Evolutionary conservation across 2,329 filamentous ascomycete species (phyloP).

Genomic region (Aspergillus hiratsukae): DNA sequence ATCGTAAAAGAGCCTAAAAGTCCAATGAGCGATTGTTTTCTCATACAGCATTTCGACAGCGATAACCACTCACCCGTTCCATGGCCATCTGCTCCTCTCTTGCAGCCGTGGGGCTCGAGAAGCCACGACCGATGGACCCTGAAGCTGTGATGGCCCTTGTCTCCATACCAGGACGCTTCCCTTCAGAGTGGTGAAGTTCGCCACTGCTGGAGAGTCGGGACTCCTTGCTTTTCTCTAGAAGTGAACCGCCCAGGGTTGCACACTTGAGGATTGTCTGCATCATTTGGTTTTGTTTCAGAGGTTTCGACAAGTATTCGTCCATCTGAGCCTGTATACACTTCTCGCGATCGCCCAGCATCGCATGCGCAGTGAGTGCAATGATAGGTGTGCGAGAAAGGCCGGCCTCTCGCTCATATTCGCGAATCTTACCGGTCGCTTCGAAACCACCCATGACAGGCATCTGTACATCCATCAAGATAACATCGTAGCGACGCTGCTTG

Average conservation of each 20-base stretch:
- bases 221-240: slow-evolving; percentile 42
- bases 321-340: slow-evolving; percentile 98
- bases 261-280: slow-evolving; percentile 98
- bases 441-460: slow-evolving; percentile 99
- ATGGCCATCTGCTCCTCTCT: slow-evolving; percentile 59
- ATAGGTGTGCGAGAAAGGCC: slow-evolving; percentile 83
- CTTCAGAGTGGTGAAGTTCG: slow-evolving; percentile 34
- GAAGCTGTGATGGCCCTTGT: slow-evolving; percentile 66
- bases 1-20: slow-evolving; percentile 40
- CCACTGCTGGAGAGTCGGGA: slow-evolving; percentile 37
- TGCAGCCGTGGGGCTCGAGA: slow-evolving; percentile 61
- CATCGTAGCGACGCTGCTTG: slow-evolving; percentile 87
- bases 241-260: slow-evolving; percentile 68
- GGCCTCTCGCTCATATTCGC: slow-evolving; percentile 84
- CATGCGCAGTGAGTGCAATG: slow-evolving; percentile 93
- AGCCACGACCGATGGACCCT: slow-evolving; percentile 52
- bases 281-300: slow-evolving; percentile 91
- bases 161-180: slow-evolving; percentile 53
- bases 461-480: slow-evolving; percentile 98
- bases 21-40: slow-evolving; percentile 7
- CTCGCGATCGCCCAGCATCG: slow-evolving; percentile 96
- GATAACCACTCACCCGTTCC: slow-evolving; percentile 46
- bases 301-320: slow-evolving; percentile 98
- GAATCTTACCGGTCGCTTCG: slow-evolving; percentile 92
- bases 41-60: slow-evolving; percentile 2